Conservation (phyloP, 768 basidiomycete species). For the Trametes maxima region DNA sequence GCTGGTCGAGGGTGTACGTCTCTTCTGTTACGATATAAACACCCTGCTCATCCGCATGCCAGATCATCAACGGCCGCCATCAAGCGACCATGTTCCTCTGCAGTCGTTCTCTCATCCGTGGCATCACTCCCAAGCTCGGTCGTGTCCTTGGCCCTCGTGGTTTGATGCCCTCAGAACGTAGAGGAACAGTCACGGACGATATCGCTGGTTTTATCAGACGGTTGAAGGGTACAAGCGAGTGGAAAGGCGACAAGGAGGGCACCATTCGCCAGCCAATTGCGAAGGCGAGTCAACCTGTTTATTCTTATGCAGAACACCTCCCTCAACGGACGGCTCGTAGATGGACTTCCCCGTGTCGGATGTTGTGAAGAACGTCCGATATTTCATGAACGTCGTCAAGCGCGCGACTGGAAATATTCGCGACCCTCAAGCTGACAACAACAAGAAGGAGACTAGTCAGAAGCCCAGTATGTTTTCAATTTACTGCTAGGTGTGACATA, state of each 20-base stretch:
- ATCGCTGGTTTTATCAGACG: conserved; percentile 78
- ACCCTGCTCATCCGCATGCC: not conserved
- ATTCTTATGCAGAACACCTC: not conserved
- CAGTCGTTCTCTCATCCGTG: conserved; percentile 74
- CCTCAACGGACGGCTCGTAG: conserved; percentile 39
- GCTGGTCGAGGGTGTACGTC: conserved; percentile 81
- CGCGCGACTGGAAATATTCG: conserved; percentile 71
- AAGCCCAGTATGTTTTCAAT: conserved; percentile 44
- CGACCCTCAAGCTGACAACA: conserved; percentile 48
- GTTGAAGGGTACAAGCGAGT: conserved; percentile 83
- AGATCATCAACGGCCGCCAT: conserved; percentile 77
- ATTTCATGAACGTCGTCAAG: conserved; percentile 76
- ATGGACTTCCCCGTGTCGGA: conserved; percentile 75
- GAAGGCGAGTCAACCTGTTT: conserved; percentile 49
- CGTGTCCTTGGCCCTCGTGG: conserved; percentile 84
- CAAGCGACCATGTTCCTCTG: conserved; percentile 84
- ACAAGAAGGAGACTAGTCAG: conserved; percentile 37
- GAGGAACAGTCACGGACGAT: conserved; percentile 93
- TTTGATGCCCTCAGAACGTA: conserved; percentile 91
- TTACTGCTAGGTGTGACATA: not conserved
- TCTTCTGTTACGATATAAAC: not conserved
- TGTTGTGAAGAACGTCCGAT: conserved; percentile 75
- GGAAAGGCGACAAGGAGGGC: conserved; percentile 89
- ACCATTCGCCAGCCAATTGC: conserved; percentile 83
- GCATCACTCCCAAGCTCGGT: conserved; percentile 80